Evolutionary conservation across 768 basidiomycete species (phyloP).

Genomic region (Rubroboletus pulcherrimus): DNA sequence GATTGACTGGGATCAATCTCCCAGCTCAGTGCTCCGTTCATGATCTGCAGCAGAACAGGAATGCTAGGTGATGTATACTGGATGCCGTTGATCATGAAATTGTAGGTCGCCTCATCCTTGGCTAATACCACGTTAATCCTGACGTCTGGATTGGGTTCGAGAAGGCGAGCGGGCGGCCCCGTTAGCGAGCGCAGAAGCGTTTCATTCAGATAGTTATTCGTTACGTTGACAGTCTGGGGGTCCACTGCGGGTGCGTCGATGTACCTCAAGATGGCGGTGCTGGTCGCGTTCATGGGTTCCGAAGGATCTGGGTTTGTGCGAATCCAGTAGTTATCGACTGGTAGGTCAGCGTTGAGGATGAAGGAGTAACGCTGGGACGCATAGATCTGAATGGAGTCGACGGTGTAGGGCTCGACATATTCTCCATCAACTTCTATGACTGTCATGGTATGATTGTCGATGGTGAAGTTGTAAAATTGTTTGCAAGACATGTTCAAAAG

Average conservation of each 20-base stretch:
- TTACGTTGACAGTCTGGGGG: conserved; percentile 3
- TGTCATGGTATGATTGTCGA: conserved; percentile 28
- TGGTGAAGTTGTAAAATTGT: conserved; percentile 26
- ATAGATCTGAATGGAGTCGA: conserved; percentile 36
- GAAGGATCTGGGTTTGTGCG: neutral
- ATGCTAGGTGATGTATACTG: conserved; percentile 12
- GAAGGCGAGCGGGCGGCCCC: conserved; percentile 7
- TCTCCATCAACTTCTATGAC: conserved; percentile 44
- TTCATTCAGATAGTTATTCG: conserved; percentile 13
- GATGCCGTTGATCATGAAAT: conserved; percentile 13
- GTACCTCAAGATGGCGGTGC: conserved; percentile 18
- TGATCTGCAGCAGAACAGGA: conserved; percentile 20
- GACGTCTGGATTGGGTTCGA: conserved; percentile 18
- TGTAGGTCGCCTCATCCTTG: conserved; percentile 6
- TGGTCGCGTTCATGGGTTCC: neutral
- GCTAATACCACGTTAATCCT: conserved; percentile 13
- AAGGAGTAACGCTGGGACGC: conserved; percentile 47
- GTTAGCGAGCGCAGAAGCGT: conserved; percentile 14
- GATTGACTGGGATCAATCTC: conserved; percentile 8
- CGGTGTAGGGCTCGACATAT: conserved; percentile 37
- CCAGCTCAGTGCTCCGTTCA: conserved; percentile 17
- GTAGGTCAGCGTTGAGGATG: conserved; percentile 38
- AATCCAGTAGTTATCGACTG: conserved; percentile 40
- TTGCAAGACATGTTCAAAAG: conserved; percentile 36
- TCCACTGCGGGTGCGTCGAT: conserved; percentile 10